Evolutionary conservation across 371 early-diverging fungal genomes (phyloP), one percentile per base, ranked within the genome.

Genomic region (Mucor circinelloides): DNA sequence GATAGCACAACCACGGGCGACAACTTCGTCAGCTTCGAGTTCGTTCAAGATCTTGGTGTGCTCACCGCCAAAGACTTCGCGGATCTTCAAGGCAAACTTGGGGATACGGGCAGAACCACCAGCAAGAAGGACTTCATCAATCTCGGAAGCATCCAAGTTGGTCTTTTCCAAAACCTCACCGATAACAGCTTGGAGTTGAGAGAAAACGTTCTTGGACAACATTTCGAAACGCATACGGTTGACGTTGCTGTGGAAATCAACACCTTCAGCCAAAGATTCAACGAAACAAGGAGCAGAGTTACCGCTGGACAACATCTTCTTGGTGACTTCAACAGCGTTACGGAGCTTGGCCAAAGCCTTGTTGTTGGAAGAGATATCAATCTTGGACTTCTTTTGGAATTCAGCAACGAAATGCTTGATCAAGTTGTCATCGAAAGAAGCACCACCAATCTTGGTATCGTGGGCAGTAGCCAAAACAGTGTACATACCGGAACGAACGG

Each of bases 41-140:
- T 91, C 90, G 55, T 77, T 73, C 66, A 93, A 87, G 68, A 96
- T 81, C 76, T 89, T 84, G 74, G 96, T 93, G 56, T 90, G 81
- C 74, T 94, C 91, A 78, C 85, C 81, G 61, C 90, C 88, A 87
- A 99, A 99, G 75, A 93, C 87, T 25, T 82, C 84, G 17, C 86
- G 87, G 30, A 99, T 77, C 71, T 94, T 87, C 71, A 91, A 75
- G 75, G 93, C 91, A 72, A 99, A 91, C 87, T 96, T 97, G 80
- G 99, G 98, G 84, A 99, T 96, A 83, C 99, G 96, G 67, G 98
- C 93, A 63, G 97, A 85, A 64, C 99, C 99, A 79, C 99, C 99
- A 63, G 96, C 97, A 63, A 99, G 83, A 42, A 99, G 89, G 68
- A 99, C 93, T 71, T 96, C 93, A 75, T 89, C 88, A 68, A 99